Conservation (phyloP, 176 grass and related monocot genomes). For the Triticum aestivum region IWGSC_CS_RefSeq_v2.1 NC_057800.1:125893237-125893736, state of each 20-base stretch:
- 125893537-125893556: constrained; percentile 62
- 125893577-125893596: not conserved
- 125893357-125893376: not conserved
- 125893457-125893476: constrained; percentile 93
- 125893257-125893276: not conserved
- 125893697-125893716: constrained; percentile 93
- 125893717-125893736: constrained; percentile 89
- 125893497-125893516: constrained; percentile 87
- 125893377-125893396: not conserved
- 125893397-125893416: constrained; percentile 6
- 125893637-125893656: constrained; percentile 75
- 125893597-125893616: constrained; percentile 22
- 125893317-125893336: constrained; percentile 8
- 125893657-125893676: constrained; percentile 89
- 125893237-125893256: not conserved
- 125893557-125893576: not conserved
- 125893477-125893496: constrained; percentile 76
- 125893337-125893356: not conserved
- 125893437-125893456: constrained; percentile 99
- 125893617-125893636: constrained; percentile 78
- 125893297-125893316: not conserved
- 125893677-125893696: constrained; percentile 98
- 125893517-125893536: constrained; percentile 77
- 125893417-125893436: constrained; percentile 43
- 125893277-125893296: constrained; percentile 1